Percentiles rank a stretch among this genome's conserved stretches.
Evolutionary conservation across 495 filamentous ascomycete species (phyloP).

Genomic region (Aspergillus bridgeri): DNA sequence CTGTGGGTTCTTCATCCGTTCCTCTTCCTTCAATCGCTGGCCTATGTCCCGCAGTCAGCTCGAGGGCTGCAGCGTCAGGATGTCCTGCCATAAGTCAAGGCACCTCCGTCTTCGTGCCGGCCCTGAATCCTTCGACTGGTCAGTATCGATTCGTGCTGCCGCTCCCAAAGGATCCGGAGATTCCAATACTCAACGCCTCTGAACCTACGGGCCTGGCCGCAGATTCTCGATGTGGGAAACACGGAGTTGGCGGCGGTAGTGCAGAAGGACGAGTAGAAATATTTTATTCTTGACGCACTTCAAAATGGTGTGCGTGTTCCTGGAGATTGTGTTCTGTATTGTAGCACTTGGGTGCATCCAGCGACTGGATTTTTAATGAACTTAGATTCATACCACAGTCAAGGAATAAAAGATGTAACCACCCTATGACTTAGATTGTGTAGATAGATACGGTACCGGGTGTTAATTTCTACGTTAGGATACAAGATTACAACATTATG

Average conservation of each 20-base stretch:
- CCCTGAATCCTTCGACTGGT: constrained; percentile 18
- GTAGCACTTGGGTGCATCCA: too few species aligned
- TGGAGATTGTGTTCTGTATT: too few species aligned
- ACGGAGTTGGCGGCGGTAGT: constrained; percentile 3
- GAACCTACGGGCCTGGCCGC: constrained; percentile 30
- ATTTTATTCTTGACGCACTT: too few species aligned
- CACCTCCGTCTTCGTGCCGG: constrained; percentile 33
- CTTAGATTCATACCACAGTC: too few species aligned
- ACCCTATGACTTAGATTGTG: too few species aligned
- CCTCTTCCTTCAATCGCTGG: constrained; percentile 13
- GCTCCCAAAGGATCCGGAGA: constrained; percentile 15
- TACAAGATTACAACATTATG: too few species aligned
- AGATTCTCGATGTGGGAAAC: background rate
- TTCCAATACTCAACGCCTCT: constrained; percentile 40
- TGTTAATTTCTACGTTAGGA: too few species aligned
- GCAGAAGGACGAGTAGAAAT: too few species aligned
- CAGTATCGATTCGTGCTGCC: constrained; percentile 28
- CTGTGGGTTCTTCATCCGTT: background rate
- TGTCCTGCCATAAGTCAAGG: constrained; percentile 5
- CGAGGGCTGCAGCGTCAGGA: background rate
- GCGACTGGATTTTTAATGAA: too few species aligned
- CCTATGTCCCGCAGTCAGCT: constrained; percentile 4
- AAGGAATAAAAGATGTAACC: too few species aligned
- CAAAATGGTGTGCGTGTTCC: too few species aligned
- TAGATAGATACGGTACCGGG: too few species aligned